Base-by-base conservation (phyloP, 2,329 filamentous ascomycete genomes). In the Nothophoma quercina region DNA sequence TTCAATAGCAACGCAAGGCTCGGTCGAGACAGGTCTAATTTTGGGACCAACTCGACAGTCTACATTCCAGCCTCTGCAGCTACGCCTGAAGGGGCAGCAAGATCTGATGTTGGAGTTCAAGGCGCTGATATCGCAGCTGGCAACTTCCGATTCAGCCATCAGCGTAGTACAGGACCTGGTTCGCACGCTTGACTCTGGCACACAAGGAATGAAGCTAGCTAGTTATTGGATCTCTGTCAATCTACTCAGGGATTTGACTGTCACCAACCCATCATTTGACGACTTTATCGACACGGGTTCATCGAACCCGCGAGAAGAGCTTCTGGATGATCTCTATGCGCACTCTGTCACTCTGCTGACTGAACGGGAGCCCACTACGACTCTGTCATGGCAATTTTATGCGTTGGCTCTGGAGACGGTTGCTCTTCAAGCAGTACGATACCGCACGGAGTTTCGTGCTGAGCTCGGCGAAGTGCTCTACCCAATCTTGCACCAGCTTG, bases 401-500 rank as follows among this genome's bases (percentile, higher is more conserved):
- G 89, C 91, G 1, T 81, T 97, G 26, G 89, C 93, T 0, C 76
- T 99, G 2, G 93, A 98, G 71, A 84, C 88, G 2, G 80, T 93
- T 6, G 88, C 92, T 0, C 84, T 93, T 48, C 88, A 91, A 56
- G 90, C 93, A 2, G 80, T 83, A 21, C 84, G 84, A 15, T 79
- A 89, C 29, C 83, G 85, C 16, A 70, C 81, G 43, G 83, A 84
- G 0, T 99, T 97, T 71, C 86, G 89, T 3, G 84, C 87, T 2
- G 93, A 98, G 69, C 82, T 99, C 8, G 91, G 97, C 42, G 95
- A 99, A 63, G 86, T 92, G 0, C 78, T 99, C 10, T 99, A 96
- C 71, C 93, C 95, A 0, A 82, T 96, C n/a, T 84, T 96, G 0
- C 90, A 95, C n/a, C 85, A 93, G 42, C 79, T 99, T 13, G 92